These are phyloP conservation scores for Turritis glabra DNA, from an alignment of 345 rosid species.

Conservation along the genomic window DNA sequence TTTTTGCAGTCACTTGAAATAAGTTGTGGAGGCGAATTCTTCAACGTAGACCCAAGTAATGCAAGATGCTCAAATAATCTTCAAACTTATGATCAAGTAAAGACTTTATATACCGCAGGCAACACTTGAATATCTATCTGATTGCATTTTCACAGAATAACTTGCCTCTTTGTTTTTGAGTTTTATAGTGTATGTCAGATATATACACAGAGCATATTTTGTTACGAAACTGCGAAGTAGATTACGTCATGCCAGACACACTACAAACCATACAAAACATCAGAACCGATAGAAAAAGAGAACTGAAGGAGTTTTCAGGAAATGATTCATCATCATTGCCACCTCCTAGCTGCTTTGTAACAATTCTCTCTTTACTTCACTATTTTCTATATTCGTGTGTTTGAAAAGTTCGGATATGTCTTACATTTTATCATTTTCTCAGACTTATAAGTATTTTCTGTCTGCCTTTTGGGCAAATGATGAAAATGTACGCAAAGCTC, in stretches of 20 bases:
- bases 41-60: slow-evolving; percentile 32
- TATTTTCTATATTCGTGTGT: neutral
- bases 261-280: slow-evolving; percentile 18
- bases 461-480: slow-evolving; percentile 42
- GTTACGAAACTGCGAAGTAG: slow-evolving; percentile 33
- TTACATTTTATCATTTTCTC: slow-evolving; percentile 1
- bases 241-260: neutral
- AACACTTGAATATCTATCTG: neutral
- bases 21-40: slow-evolving; percentile 32
- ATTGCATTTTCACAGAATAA: neutral
- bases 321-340: slow-evolving; percentile 34
- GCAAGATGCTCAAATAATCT: slow-evolving; percentile 34
- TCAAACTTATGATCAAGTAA: slow-evolving; percentile 17
- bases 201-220: slow-evolving; percentile 26
- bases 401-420: neutral
- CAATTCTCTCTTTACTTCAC: neutral
- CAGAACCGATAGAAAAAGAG: slow-evolving; percentile 18
- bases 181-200: slow-evolving; percentile 21
- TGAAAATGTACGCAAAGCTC: slow-evolving; percentile 40
- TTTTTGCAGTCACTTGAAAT: slow-evolving; percentile 27
- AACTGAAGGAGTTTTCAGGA: slow-evolving; percentile 23
- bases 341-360: slow-evolving; percentile 35
- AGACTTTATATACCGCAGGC: neutral
- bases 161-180: neutral
- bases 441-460: slow-evolving; percentile 34